Evolutionary conservation across 2,329 filamentous ascomycete genomes (phyloP), one percentile per base, ranked within the genome.

Genomic region (Chrysoporthe deuterocubensis): DNA sequence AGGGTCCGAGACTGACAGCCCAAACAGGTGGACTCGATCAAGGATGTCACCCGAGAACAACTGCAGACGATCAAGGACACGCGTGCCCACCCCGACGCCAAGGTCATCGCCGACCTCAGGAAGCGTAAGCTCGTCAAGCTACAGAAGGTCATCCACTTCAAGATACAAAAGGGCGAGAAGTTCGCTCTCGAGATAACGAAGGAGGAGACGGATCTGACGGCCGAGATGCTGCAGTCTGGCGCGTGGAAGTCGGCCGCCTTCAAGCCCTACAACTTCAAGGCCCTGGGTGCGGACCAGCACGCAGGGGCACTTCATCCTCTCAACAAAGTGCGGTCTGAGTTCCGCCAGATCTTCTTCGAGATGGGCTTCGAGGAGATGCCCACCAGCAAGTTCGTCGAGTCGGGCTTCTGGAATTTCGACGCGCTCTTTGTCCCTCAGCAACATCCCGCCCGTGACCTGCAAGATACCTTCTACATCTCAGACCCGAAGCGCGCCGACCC

Each of bases 311-410:
- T 86, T 76, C 91, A 86, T 76, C 89, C 90, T 76, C 83, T 99
- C 73, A 97, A 94, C 83, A 98, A 98, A 84, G 95, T 98, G 74
- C 91, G 96, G 74, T 88, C 93, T 75, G 96, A 98, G 81, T 97
- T 99, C 87, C 87, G 96, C 68, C 92, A 96, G 77, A 97, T 99
- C 78, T 99, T 99, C 89, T 98, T 99, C 82, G 94, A 97, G 78
- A 97, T 97, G 90, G 96, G 95, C 64, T 99, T 98, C 83, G 90
- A 95, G 76, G 96, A 99, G 84, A 98, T 99, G 96, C 92, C 94
- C 16, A 97, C 95, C 62, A 91, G 92, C 81, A 89, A 92, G 78
- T 97, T 90, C 78, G 94, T 98, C 71, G 96, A 99, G 82, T 95
- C 94, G 14, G 94, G 95, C 59, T 97, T 98, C 89, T 99, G 96